Evolutionary conservation across 306 rosid species (phyloP).

Genomic region (Lotus japonicus): DNA sequence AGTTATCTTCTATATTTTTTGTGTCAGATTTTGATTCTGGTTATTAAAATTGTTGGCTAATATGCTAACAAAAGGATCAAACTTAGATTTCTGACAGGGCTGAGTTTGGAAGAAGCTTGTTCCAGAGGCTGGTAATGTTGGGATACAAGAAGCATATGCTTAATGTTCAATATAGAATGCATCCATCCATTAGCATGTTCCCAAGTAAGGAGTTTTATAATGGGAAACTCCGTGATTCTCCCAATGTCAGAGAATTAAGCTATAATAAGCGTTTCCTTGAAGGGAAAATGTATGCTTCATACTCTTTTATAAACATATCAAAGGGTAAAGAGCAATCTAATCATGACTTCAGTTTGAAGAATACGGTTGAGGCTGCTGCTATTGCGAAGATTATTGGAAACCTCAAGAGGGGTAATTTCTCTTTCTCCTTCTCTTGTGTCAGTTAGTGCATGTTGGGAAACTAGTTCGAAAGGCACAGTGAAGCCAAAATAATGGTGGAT

Average conservation of each 20-base stretch:
- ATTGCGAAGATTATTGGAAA: slow-evolving; percentile 36
- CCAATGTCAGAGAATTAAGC: slow-evolving; percentile 3
- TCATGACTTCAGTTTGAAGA: slow-evolving; percentile 21
- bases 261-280: slow-evolving; percentile 17
- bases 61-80: not conserved
- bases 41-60: not conserved
- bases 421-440: not conserved
- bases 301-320: slow-evolving; percentile 28
- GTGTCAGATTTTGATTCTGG: not conserved
- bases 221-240: slow-evolving; percentile 20
- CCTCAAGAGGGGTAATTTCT: slow-evolving; percentile 39
- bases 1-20: not conserved
- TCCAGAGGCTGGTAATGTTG: slow-evolving; percentile 32
- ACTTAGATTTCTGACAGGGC: slow-evolving; percentile 28
- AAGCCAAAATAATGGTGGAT: too few species aligned
- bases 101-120: slow-evolving; percentile 45
- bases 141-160: slow-evolving; percentile 30
- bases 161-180: slow-evolving; percentile 42
- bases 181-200: slow-evolving; percentile 39
- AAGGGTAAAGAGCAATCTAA: slow-evolving; percentile 33
- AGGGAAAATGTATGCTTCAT: slow-evolving; percentile 24
- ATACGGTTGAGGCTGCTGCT: slow-evolving; percentile 43
- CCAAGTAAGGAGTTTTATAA: slow-evolving; percentile 35
- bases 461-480: too few species aligned
- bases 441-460: not conserved